phyloP scores from a whole-genome alignment of 495 filamentous ascomycete species.

The Penicillium flavigenum region DNA sequence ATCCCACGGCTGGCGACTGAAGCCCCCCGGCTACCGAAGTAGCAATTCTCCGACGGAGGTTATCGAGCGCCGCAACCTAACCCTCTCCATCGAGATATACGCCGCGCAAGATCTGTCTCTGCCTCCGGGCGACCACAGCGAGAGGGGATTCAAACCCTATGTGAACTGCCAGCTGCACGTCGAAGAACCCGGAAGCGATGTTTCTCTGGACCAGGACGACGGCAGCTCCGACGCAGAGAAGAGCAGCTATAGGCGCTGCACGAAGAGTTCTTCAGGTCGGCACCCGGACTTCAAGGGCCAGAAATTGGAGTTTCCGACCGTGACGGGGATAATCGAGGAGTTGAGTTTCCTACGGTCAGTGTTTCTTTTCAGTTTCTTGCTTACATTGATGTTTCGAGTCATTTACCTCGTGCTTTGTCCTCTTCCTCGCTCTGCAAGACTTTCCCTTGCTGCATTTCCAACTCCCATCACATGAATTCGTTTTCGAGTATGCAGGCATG shows the following conservation, averaged over 20 bases:
- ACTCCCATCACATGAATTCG: not conserved
- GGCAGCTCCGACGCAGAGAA: slow-evolving; percentile 47
- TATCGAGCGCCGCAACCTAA: slow-evolving; percentile 33
- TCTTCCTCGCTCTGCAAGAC: slow-evolving; percentile 7
- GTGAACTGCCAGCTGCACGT: slow-evolving; percentile 81
- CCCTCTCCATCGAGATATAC: slow-evolving; percentile 51
- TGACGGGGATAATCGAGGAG: slow-evolving; percentile 69
- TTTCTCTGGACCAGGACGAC: slow-evolving; percentile 28
- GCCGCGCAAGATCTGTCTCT: slow-evolving; percentile 55
- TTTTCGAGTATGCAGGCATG: not conserved
- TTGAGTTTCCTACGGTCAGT: slow-evolving; percentile 76
- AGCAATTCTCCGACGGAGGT: slow-evolving; percentile 20
- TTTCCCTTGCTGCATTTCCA: not conserved
- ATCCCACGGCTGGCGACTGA: slow-evolving; percentile 78
- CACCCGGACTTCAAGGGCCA: slow-evolving; percentile 72
- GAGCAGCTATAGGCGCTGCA: slow-evolving; percentile 68
- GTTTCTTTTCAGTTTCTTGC: slow-evolving; percentile 4
- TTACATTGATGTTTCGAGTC: not conserved
- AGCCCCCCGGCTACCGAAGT: slow-evolving; percentile 67
- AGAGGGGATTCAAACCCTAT: slow-evolving; percentile 68
- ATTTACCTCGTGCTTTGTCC: not conserved
- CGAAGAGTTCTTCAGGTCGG: slow-evolving; percentile 57
- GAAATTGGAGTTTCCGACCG: slow-evolving; percentile 57
- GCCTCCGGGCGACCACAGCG: slow-evolving; percentile 50
- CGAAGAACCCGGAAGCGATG: slow-evolving; percentile 50